These are phyloP conservation scores for Elymus sibiricus DNA, from an alignment of 176 grass and related monocot species.

Conservation along the genomic window DNA sequence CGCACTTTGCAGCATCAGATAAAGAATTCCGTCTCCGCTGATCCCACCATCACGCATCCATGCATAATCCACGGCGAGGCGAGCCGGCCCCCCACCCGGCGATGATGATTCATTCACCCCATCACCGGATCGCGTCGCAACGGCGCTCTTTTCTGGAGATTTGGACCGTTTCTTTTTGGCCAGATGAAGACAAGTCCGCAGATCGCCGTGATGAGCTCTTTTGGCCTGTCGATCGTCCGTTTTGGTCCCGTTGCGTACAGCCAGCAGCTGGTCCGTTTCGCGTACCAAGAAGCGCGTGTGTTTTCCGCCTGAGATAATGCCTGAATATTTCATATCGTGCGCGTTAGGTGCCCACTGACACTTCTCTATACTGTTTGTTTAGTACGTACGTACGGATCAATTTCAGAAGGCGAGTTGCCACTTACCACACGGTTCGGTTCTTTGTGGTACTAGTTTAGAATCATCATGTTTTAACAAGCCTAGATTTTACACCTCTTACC, in stretches of 20 bases:
- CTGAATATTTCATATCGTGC: slow-evolving; percentile 1
- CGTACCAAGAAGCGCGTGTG: slow-evolving; percentile 10
- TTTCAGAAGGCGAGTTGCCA: neutral
- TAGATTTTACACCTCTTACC: no score
- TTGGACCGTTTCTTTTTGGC: neutral
- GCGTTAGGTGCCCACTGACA: neutral
- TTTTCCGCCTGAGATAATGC: neutral
- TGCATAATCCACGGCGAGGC: slow-evolving; percentile 10
- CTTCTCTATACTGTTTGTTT: neutral
- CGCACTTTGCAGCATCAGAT: slow-evolving; percentile 3
- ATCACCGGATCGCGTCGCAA: neutral
- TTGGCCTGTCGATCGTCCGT: slow-evolving; percentile 1
- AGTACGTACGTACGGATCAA: neutral
- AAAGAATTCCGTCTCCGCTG: neutral
- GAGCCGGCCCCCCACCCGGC: no score
- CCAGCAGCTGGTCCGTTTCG: neutral
- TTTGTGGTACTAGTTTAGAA: neutral
- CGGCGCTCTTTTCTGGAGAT: slow-evolving; percentile 21
- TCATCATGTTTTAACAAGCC: neutral
- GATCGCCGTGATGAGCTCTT: slow-evolving; percentile 1
- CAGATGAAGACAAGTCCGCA: neutral
- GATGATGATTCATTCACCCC: neutral
- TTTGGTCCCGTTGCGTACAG: neutral
- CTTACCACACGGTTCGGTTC: neutral
- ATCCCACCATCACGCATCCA: neutral